A percentile compares a stretch with the other conserved stretches of the same genome.
Evolutionary conservation across 352 stramenopile genomes (phyloP).

Genomic region (Aphanomyces euteiches): DNA sequence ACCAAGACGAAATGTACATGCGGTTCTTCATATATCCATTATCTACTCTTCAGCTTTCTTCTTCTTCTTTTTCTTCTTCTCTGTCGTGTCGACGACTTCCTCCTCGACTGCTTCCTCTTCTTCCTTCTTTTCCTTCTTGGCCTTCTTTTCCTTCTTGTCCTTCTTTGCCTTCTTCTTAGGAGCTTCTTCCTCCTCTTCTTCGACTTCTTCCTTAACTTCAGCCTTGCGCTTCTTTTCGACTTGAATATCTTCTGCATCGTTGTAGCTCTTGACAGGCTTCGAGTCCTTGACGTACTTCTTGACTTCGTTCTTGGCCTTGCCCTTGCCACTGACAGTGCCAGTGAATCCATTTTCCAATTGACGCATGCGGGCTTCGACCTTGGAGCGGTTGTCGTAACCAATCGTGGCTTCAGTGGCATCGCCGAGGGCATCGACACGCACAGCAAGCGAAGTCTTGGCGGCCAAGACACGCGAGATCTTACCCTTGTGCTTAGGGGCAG

Average conservation of each 20-base stretch:
- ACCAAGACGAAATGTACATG: too few relatives aligned
- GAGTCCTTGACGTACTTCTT: conserved; percentile 90
- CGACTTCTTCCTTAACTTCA: conserved; percentile 36
- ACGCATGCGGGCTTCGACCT: conserved; percentile 97
- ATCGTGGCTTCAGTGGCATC: conserved; percentile 95
- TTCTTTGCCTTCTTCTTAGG: conserved; percentile 57
- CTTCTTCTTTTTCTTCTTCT: conserved; percentile 82
- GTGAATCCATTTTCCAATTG: conserved; percentile 95
- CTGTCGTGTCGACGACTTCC: conserved; percentile 64
- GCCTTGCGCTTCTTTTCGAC: conserved; percentile 85
- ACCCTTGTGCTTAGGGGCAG: conserved; percentile 99
- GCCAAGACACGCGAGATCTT: conserved; percentile 99
- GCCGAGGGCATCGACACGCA: conserved; percentile 98
- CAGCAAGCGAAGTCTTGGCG: conserved; percentile 97
- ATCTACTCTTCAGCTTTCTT: conserved; percentile 8
- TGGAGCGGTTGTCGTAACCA: conserved; percentile 95
- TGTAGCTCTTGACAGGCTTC: conserved; percentile 83
- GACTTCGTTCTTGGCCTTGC: conserved; percentile 85
- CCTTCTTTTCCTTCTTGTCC: conserved; percentile 50
- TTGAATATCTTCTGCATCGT: conserved; percentile 93
- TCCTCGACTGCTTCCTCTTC: conserved; percentile 37
- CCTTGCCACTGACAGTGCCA: conserved; percentile 76
- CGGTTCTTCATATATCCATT: too few relatives aligned
- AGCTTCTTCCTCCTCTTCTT: conserved; percentile 47
- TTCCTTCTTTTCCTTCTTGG: conserved; percentile 55